Evolutionary conservation across 331 rosid species (phyloP).

Genomic region (Phaseolus coccineus): DNA sequence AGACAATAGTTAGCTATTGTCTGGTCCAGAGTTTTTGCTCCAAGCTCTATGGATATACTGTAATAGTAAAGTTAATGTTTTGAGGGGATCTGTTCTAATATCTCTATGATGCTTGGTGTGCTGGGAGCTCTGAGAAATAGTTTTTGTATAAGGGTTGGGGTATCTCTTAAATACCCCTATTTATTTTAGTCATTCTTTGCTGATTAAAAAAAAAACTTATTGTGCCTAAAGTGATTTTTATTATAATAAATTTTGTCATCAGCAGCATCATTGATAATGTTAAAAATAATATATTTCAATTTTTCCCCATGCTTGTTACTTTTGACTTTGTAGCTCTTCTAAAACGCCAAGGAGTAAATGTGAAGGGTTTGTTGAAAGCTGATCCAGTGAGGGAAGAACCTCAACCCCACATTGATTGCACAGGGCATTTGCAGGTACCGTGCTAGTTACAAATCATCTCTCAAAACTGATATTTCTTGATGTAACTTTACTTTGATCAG

Average conservation of each 20-base stretch:
- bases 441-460: constrained; percentile 19
- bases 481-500: constrained; percentile 3
- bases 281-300: constrained; percentile 6
- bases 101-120: no score
- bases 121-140: no score
- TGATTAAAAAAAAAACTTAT: neutral
- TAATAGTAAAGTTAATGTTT: no score
- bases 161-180: no score
- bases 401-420: constrained; percentile 87
- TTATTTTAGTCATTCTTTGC: no score
- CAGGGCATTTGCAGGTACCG: constrained; percentile 86
- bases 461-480: constrained; percentile 27
- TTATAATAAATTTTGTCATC: neutral
- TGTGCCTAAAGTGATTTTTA: constrained; percentile 20
- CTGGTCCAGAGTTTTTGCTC: no score
- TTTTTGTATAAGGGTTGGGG: no score
- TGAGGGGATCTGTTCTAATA: no score
- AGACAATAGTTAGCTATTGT: no score
- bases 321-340: constrained; percentile 68
- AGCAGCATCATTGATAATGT: neutral
- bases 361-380: constrained; percentile 84
- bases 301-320: constrained; percentile 27
- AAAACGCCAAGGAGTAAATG: constrained; percentile 90
- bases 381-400: constrained; percentile 91
- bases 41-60: no score